phyloP scores from a whole-genome alignment of 345 rosid genomes.

The Adansonia digitata region DNA sequence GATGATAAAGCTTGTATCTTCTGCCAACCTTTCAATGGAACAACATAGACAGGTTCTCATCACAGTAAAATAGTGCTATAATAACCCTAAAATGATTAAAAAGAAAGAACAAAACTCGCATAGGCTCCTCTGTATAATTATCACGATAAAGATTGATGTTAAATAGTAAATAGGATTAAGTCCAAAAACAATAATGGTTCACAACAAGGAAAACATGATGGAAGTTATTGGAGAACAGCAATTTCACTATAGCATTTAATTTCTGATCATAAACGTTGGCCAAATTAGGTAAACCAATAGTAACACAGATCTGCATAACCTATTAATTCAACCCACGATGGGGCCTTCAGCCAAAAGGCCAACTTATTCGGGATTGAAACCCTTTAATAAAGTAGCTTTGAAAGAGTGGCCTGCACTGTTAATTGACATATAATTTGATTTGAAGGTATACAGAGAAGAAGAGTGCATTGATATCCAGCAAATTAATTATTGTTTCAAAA shows the following conservation, averaged over 20 bases:
- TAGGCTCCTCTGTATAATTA: too few species aligned
- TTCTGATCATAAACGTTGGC: not conserved
- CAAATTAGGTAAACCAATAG: conserved; percentile 16
- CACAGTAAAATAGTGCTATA: not conserved
- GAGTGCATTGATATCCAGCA: not conserved
- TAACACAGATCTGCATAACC: not conserved
- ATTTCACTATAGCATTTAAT: conserved; percentile 8
- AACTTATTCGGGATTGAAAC: conserved; percentile 4
- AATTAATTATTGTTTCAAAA: conserved; percentile 4
- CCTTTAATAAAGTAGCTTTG: conserved; percentile 6
- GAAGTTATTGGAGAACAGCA: not conserved
- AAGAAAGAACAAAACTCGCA: not conserved
- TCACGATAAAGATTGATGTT: not conserved
- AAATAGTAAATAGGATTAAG: not conserved
- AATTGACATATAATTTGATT: not conserved
- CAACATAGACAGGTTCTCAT: not conserved
- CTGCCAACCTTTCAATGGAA: conserved; percentile 39
- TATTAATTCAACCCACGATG: conserved; percentile 15
- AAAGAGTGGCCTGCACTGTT: conserved; percentile 26
- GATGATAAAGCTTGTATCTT: conserved; percentile 51
- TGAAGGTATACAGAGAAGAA: not conserved
- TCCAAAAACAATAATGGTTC: not conserved
- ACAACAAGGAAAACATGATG: not conserved
- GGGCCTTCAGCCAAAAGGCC: conserved; percentile 6
- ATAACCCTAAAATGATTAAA: not conserved